Evolutionary conservation across 768 basidiomycete species (phyloP), one percentile per base, ranked within the genome.

Genomic region (Pulveroboletus frians): DNA sequence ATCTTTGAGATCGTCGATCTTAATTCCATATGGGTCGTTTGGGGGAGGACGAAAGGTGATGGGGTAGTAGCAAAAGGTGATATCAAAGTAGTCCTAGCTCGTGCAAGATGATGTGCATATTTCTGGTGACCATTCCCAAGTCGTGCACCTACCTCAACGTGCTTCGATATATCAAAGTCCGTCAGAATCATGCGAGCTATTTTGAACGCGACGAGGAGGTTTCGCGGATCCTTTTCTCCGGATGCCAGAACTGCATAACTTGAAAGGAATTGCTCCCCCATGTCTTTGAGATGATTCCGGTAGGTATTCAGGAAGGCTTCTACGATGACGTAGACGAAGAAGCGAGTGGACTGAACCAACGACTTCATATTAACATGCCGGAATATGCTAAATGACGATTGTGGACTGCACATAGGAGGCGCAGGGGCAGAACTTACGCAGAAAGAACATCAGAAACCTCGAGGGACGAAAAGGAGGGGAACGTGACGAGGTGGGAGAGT

Each of bases 61-160:
- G 0, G 96, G 96, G 70, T 97, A 99, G 67, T 99, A 99, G 66
- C 96, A 98, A 67, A 94, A 98, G 0, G 85, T 88, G 63, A 97
- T 84, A 60, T 97, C 91, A 71, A 95, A 98, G 41, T 98, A 73
- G 44, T 85, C 80, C 92, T 97, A 57, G 6, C 27, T 17, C 39
- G n/a, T 34, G 32, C 23, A 36, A 47, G 15, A 26, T 13, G 17
- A 40, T n/a, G 35, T 23, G 40, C 17, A 32, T 35, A 20, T 18
- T 39, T 20, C 13, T 8, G 23, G 23, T 20, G 4, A 37, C 39
- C 39, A 8, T 13, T 14, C 15, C 15, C 10, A 43, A 49, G n/a
- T 47, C 11, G 11, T 21, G 30, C 30, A 60, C 79, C 53, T 59
- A 92, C 95, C 72, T 98, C 94, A 31, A 92, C 73, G 51, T 81